These are phyloP conservation scores for Gryganskiella cystojenkinii DNA, from an alignment of 192 early-diverging fungal genomes.

Conservation along the genomic window DNA sequence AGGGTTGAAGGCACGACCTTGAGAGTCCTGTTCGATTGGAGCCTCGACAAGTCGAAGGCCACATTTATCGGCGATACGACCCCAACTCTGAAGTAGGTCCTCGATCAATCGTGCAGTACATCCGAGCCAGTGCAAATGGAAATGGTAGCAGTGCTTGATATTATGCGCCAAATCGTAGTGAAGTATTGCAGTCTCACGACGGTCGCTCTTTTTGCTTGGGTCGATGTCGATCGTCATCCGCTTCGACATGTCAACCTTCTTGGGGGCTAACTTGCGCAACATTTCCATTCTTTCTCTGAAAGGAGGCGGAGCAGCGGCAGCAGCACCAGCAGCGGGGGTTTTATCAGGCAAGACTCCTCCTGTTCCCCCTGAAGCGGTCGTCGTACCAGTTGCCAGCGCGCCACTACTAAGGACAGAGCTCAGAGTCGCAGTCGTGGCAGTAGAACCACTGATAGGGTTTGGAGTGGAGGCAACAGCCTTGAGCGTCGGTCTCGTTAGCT, in stretches of 20 bases:
- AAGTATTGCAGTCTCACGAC: slow-evolving; percentile 85
- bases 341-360: not conserved
- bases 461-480: slow-evolving; percentile 24
- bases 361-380: not conserved
- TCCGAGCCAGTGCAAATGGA: slow-evolving; percentile 95
- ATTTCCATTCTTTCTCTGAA: slow-evolving; percentile 44
- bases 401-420: not conserved
- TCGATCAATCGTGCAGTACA: slow-evolving; percentile 92
- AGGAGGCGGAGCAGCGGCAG: slow-evolving; percentile 4
- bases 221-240: slow-evolving; percentile 86
- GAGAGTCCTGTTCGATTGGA: slow-evolving; percentile 77
- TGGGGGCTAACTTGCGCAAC: slow-evolving; percentile 51
- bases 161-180: slow-evolving; percentile 95
- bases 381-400: not conserved
- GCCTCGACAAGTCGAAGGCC: slow-evolving; percentile 93
- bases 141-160: slow-evolving; percentile 88
- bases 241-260: slow-evolving; percentile 69
- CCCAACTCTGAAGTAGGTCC: slow-evolving; percentile 86
- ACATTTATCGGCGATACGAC: slow-evolving; percentile 81
- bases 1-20: slow-evolving; percentile 82
- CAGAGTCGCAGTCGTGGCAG: slow-evolving; percentile 20
- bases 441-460: slow-evolving; percentile 9
- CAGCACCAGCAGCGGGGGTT: too few species aligned
- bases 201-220: slow-evolving; percentile 76
- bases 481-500: slow-evolving; percentile 20